Conservation (phyloP, 2,329 filamentous ascomycete genomes). For the Epicoccum nigrum region DNA sequence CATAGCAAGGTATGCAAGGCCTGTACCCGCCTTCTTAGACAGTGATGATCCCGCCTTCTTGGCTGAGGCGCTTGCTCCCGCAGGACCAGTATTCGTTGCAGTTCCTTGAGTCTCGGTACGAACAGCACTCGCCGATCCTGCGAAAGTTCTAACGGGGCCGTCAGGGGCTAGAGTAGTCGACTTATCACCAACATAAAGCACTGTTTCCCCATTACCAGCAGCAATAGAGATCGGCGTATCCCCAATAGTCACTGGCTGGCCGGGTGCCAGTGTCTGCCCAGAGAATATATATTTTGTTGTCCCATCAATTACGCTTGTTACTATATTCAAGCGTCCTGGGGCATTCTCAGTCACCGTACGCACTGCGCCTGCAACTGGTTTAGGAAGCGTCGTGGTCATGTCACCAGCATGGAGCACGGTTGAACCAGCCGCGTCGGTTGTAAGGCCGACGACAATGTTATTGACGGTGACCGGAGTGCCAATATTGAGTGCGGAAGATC, state of each 20-base stretch:
- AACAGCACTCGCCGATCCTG: slow-evolving; percentile 1
- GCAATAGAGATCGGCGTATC: slow-evolving; percentile 22
- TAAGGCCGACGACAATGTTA: slow-evolving; percentile 17
- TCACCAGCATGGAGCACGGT: slow-evolving; percentile 24
- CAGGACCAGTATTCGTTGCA: background rate
- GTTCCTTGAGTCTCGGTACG: background rate
- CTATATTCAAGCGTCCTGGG: slow-evolving; percentile 4
- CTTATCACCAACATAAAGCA: slow-evolving; percentile 22
- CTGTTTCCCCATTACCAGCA: slow-evolving; percentile 8
- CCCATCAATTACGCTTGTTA: slow-evolving; percentile 20
- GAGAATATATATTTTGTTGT: slow-evolving; percentile 22
- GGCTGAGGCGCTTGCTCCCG: background rate
- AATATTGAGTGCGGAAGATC: slow-evolving; percentile 16
- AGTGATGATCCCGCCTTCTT: background rate
- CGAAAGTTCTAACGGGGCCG: background rate
- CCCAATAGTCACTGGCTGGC: slow-evolving; percentile 23
- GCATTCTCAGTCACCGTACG: background rate
- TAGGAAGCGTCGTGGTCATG: slow-evolving; percentile 21
- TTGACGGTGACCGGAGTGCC: slow-evolving; percentile 18
- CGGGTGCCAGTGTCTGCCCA: slow-evolving; percentile 27
- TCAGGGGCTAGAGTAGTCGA: slow-evolving; percentile 22
- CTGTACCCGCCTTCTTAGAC: background rate
- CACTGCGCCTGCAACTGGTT: slow-evolving; percentile 1
- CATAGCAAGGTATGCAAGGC: background rate
- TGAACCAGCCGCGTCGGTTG: slow-evolving; percentile 17